Evolutionary conservation across 495 filamentous ascomycete species (phyloP).

Genomic region (Immersiella caudata): DNA sequence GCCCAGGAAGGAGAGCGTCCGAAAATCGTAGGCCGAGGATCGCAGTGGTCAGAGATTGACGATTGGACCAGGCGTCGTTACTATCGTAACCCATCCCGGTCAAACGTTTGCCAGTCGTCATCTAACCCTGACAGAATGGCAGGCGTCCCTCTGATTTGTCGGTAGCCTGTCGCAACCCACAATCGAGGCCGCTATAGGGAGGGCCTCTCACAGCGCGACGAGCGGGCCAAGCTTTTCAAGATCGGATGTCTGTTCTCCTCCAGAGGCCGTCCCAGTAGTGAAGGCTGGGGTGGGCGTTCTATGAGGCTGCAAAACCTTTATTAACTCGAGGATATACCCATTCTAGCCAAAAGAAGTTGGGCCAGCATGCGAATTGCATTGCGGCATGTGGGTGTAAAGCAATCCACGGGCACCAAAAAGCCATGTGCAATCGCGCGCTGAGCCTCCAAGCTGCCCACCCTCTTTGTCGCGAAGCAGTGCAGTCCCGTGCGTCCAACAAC

Average conservation of each 20-base stretch:
- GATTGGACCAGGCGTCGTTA: constrained; percentile 11
- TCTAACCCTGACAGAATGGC: neutral
- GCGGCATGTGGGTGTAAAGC: too few species aligned
- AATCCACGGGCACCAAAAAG: too few species aligned
- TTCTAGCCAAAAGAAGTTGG: neutral
- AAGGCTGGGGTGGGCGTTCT: neutral
- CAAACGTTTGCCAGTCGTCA: constrained; percentile 4
- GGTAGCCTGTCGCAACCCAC: constrained; percentile 5
- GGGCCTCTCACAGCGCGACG: neutral
- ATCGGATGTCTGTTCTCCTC: constrained; percentile 1
- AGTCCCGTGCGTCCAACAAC: too few species aligned
- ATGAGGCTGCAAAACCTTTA: neutral
- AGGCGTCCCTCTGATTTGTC: constrained; percentile 10
- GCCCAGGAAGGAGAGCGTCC: neutral
- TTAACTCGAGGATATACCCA: neutral
- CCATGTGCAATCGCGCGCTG: too few species aligned
- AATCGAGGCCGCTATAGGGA: neutral
- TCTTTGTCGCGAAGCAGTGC: too few species aligned
- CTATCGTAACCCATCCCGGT: neutral
- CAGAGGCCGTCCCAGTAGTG: too few species aligned
- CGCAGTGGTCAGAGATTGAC: constrained; percentile 1
- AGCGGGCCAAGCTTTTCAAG: neutral
- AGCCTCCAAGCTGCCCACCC: too few species aligned
- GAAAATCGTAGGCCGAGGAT: neutral
- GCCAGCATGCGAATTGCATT: too few species aligned